Evolutionary conservation across 768 basidiomycete species (phyloP).

Genomic region (Glaciozyma martinii): DNA sequence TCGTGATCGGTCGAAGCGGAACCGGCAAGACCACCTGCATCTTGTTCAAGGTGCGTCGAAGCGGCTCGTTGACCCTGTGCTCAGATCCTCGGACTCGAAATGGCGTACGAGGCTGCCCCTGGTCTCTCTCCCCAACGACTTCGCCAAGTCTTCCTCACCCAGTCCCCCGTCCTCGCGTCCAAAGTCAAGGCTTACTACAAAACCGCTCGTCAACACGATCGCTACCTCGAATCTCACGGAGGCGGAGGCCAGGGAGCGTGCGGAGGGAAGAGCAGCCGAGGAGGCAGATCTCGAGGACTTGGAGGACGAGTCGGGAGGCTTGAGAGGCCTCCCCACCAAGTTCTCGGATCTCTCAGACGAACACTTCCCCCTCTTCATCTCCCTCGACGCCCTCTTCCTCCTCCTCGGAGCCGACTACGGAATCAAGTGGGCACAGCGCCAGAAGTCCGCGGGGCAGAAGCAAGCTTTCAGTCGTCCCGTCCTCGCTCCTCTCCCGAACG

Average conservation of each 20-base stretch:
- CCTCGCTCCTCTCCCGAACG: not conserved
- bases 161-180: not conserved
- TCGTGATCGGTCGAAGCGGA: not conserved
- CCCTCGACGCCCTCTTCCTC: not conserved
- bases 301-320: not conserved
- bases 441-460: not conserved
- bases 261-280: not conserved
- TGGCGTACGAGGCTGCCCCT: not conserved
- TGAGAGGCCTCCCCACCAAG: not conserved
- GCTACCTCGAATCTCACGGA: not conserved
- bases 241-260: not conserved
- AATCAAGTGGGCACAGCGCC: not conserved
- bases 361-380: conserved; percentile 1
- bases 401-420: not conserved
- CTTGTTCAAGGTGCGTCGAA: not conserved
- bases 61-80: no score
- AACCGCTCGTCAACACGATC: not conserved
- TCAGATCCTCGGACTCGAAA: not conserved
- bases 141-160: conserved; percentile 1
- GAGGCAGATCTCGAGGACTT: not conserved
- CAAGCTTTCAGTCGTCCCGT: not conserved
- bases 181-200: not conserved
- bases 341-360: not conserved
- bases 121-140: not conserved
- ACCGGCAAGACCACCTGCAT: not conserved